Evolutionary conservation across 1,284 basidiomycete species (phyloP), one percentile per base, ranked within the genome.

Genomic region (Dichomitus squalens): DNA sequence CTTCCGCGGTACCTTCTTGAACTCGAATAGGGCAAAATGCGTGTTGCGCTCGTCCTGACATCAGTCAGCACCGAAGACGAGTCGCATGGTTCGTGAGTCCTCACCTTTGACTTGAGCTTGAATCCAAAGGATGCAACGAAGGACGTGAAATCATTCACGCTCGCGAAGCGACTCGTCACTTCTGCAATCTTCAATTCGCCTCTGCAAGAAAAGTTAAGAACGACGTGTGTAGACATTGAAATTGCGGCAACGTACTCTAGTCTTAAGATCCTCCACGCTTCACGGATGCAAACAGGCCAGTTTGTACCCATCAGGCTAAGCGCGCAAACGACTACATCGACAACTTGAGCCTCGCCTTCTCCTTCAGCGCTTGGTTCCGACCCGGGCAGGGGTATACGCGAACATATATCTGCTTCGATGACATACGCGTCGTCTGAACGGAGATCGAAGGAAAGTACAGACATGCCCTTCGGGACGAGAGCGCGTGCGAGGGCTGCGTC

Each of bases 281-380:
- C 96, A 31, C 90, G 80, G 35, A 98, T 82, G 71, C 94, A 95
- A 23, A 82, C 83, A 14, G 94, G 83, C 97, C 97, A 99, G 72
- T 99, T 98, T 9, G 89, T 93, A 35, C 94, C 93, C 97, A 99
- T 99, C 59, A 99, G 78, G 68, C 94, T 96, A 59, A 99, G 79
- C 40, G 95, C 94, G 71, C 95, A 99, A 27, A 99, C 89, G 1
- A 88, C 95, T 5, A 93, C 88, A 69, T 99, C 96, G 3, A 93
- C 93, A 5, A 97, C 73, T 61, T 92, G 84, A n/a, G 82, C 87
- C 61, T 82, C 76, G 18, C 84, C 84, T 14, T 62, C 60, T n/a
- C 43, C 57, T 48, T 53, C 63, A 7, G 36, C 78, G 33, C 74
- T 38, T n/a, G 75, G 48, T 59, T 90, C 87, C 8, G 86, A 86